Conservation (phyloP, 2,329 filamentous ascomycete species). For the Fusarium protoensiforme region DNA sequence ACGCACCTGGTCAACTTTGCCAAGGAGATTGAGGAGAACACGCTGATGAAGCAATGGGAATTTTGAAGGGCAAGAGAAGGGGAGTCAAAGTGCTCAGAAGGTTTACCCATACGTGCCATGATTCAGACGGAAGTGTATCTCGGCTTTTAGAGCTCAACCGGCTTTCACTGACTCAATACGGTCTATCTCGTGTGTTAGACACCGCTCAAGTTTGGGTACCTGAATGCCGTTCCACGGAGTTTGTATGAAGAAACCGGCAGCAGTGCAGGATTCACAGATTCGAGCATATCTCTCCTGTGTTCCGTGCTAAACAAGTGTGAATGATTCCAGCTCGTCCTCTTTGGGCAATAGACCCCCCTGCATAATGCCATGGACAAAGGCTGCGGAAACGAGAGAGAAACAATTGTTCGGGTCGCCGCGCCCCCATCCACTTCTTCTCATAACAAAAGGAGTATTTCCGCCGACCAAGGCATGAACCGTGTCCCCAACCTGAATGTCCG, state of each 20-base stretch:
- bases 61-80: neutral
- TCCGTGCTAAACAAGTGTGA: neutral
- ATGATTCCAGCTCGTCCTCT: neutral
- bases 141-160: neutral
- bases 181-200: neutral
- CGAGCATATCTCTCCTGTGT: too few species aligned
- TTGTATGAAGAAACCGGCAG: neutral
- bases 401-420: neutral
- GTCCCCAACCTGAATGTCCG: neutral
- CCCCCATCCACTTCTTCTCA: neutral
- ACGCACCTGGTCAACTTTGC: slow-evolving; percentile 70
- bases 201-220: neutral
- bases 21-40: slow-evolving; percentile 56
- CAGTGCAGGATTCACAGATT: too few species aligned
- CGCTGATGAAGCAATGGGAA: neutral
- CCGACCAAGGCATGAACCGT: neutral
- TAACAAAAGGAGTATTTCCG: neutral
- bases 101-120: neutral
- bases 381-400: neutral
- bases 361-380: neutral
- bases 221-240: neutral
- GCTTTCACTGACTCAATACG: neutral
- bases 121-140: neutral
- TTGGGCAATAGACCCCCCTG: neutral
- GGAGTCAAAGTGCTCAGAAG: accelerated